Evolutionary conservation across 768 basidiomycete species (phyloP).

Genomic region (Tremella mesenterica): DNA sequence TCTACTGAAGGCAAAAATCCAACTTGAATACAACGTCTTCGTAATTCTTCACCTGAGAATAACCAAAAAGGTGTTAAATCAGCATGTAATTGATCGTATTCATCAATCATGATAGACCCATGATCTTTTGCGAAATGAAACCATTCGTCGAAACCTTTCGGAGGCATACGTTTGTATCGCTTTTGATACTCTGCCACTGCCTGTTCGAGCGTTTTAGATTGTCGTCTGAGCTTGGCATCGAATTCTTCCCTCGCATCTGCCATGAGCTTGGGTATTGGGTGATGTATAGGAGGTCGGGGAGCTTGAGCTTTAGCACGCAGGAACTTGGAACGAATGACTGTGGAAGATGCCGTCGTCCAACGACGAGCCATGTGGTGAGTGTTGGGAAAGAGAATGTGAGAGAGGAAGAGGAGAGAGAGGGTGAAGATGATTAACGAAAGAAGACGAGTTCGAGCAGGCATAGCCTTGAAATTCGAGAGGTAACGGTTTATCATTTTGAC

Average conservation of each 20-base stretch:
- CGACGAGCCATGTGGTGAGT: conserved; percentile 16
- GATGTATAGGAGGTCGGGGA: conserved; percentile 37
- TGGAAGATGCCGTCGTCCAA: conserved; percentile 39
- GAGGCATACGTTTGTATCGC: conserved; percentile 38
- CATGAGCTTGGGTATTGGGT: conserved; percentile 45
- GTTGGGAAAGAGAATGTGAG: not conserved
- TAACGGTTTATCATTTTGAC: too few relatives aligned
- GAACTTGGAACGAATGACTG: conserved; percentile 38
- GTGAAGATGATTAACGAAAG: not conserved
- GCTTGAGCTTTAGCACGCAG: conserved; percentile 30
- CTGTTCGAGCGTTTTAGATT: conserved; percentile 37
- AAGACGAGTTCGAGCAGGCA: not conserved
- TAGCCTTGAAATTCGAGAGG: too few relatives aligned
- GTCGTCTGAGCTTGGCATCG: conserved; percentile 34
- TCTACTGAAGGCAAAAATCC: conserved; percentile 75
- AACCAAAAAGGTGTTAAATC: conserved; percentile 82
- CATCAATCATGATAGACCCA: conserved; percentile 72
- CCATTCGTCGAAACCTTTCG: conserved; percentile 45
- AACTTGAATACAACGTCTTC: conserved; percentile 56
- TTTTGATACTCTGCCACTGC: conserved; percentile 41
- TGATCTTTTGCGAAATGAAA: conserved; percentile 64
- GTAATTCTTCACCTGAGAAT: conserved; percentile 62
- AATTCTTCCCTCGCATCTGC: conserved; percentile 35
- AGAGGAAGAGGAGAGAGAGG: not conserved
- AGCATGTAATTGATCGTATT: conserved; percentile 64